Conservation (phyloP, 495 filamentous ascomycete species). For the Pyronema omphalodes region DNA sequence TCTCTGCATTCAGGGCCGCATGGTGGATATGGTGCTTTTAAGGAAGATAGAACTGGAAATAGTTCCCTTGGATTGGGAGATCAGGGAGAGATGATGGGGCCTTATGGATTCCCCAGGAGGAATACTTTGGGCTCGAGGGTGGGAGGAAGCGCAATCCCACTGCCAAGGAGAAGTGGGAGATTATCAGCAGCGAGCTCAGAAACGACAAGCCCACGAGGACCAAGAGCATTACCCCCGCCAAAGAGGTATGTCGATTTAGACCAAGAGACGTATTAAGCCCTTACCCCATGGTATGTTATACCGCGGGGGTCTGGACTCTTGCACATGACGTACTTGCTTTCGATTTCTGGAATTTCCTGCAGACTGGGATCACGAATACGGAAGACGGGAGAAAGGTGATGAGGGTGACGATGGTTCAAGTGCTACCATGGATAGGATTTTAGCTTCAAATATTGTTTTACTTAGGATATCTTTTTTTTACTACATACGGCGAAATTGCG, state of each 20-base stretch:
- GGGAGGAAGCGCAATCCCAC: slow-evolving; percentile 17
- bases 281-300: neutral
- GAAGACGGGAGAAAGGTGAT: neutral
- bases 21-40: slow-evolving; percentile 14
- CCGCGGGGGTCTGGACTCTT: neutral
- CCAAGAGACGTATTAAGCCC: neutral
- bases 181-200: neutral
- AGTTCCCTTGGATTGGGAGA: neutral
- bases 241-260: neutral
- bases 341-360: neutral
- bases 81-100: slow-evolving; percentile 12
- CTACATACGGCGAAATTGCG: neutral
- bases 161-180: slow-evolving; percentile 15
- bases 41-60: slow-evolving; percentile 6
- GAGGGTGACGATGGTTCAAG: neutral
- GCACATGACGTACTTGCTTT: neutral
- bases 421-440: too few species aligned
- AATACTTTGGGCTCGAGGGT: slow-evolving; percentile 9
- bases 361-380: neutral
- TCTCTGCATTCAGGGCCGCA: slow-evolving; percentile 11
- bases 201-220: neutral
- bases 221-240: neutral
- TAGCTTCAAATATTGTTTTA: neutral
- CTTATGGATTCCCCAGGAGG: slow-evolving; percentile 8
- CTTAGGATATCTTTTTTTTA: neutral